Evolutionary conservation across 2,329 filamentous ascomycete genomes (phyloP).

Genomic region (Bipolaris bicolor): DNA sequence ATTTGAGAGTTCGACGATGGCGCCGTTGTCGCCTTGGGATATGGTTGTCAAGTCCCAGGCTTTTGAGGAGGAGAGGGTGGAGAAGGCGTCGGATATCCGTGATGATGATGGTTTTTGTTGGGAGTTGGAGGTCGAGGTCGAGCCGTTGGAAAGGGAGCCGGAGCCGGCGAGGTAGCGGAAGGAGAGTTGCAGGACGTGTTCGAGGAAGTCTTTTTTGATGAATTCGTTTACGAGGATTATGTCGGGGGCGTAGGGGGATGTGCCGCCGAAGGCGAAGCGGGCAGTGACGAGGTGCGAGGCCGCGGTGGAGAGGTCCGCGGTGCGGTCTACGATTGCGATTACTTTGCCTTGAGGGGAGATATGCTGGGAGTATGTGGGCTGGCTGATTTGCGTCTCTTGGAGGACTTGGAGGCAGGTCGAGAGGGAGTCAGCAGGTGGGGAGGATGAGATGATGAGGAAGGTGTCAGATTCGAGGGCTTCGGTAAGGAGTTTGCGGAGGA

Average conservation of each 20-base stretch:
- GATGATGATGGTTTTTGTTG: constrained; percentile 8
- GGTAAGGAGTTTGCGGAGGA: constrained; percentile 50
- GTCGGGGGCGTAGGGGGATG: constrained; percentile 67
- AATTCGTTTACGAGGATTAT: constrained; percentile 70
- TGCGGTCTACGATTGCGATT: constrained; percentile 66
- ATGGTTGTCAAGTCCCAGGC: constrained; percentile 31
- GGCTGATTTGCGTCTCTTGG: constrained; percentile 32
- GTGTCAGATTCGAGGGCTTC: constrained; percentile 56
- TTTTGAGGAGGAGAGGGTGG: constrained; percentile 19
- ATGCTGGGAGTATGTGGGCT: constrained; percentile 39
- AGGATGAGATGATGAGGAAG: constrained; percentile 52
- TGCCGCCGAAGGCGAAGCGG: constrained; percentile 61
- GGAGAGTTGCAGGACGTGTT: constrained; percentile 54
- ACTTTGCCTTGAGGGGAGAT: constrained; percentile 47
- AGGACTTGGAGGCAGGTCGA: constrained; percentile 39
- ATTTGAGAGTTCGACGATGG: constrained; percentile 37
- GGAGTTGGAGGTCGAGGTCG: constrained; percentile 9
- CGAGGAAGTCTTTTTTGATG: constrained; percentile 60
- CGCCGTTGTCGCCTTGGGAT: constrained; percentile 33
- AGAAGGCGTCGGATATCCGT: constrained; percentile 11
- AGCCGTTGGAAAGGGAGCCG: constrained; percentile 16
- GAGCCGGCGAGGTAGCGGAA: constrained; percentile 36
- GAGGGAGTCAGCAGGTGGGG: constrained; percentile 35
- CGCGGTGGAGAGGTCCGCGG: constrained; percentile 60
- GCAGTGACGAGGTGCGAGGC: constrained; percentile 61